Percentiles rank a stretch among this genome's conserved stretches.
phyloP scores from a whole-genome alignment of 805 yeast genomes.

The Kodamaea lidongshanica region DNA sequence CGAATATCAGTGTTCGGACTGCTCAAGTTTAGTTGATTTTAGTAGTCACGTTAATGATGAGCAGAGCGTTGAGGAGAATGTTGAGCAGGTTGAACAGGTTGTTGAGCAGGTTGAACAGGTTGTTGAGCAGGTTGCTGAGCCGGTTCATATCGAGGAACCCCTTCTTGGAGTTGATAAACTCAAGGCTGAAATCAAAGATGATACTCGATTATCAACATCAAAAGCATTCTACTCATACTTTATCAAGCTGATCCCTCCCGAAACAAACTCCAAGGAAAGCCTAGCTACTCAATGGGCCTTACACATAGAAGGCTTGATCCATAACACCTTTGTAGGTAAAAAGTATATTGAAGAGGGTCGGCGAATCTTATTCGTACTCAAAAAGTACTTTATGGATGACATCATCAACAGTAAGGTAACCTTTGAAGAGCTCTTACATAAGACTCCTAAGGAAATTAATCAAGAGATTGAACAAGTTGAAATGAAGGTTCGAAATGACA shows the following conservation, averaged over 20 bases:
- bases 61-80: constrained; percentile 1
- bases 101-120: constrained; percentile 11
- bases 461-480: constrained; percentile 69
- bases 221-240: constrained; percentile 47
- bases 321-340: constrained; percentile 22
- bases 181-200: constrained; percentile 18
- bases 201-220: constrained; percentile 43
- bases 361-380: constrained; percentile 57
- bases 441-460: constrained; percentile 73
- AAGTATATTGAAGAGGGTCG: constrained; percentile 65
- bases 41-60: constrained; percentile 7
- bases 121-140: neutral
- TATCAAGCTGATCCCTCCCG: constrained; percentile 30
- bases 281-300: constrained; percentile 43
- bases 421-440: constrained; percentile 52
- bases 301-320: constrained; percentile 48
- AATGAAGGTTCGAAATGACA: constrained; percentile 62
- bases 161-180: constrained; percentile 7
- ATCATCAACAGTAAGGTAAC: constrained; percentile 50
- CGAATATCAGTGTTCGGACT: constrained; percentile 48
- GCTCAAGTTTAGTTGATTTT: constrained; percentile 29
- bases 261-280: constrained; percentile 21
- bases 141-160: neutral
- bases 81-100: constrained; percentile 4
- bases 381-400: constrained; percentile 53